phyloP scores from a whole-genome alignment of 1,284 basidiomycete genomes.

The Peniophora sp. region DNA sequence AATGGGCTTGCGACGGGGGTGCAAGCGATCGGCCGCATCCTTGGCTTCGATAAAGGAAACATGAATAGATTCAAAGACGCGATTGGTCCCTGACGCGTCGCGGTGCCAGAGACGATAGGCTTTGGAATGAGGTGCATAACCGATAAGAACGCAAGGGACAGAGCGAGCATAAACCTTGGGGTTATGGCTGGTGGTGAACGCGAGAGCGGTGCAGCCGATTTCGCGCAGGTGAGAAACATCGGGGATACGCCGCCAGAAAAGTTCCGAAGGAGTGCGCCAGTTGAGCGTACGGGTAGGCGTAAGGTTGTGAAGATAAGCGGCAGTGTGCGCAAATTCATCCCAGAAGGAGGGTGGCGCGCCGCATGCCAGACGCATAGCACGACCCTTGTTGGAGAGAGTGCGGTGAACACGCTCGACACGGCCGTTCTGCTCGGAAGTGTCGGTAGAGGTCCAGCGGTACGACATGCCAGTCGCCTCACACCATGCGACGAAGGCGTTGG shows the following conservation, averaged over 20 bases:
- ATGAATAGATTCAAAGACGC: conserved; percentile 17
- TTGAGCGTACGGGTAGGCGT: conserved; percentile 2
- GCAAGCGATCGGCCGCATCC: neutral
- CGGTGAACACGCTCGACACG: conserved; percentile 17
- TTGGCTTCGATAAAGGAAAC: conserved; percentile 19
- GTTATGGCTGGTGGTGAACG: conserved; percentile 14
- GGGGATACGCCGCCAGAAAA: conserved; percentile 8
- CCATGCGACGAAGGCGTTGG: neutral
- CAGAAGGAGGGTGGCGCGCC: conserved; percentile 15
- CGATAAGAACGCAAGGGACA: conserved; percentile 24
- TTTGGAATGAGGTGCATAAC: conserved; percentile 23
- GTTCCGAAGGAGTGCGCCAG: conserved; percentile 12
- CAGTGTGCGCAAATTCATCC: conserved; percentile 19
- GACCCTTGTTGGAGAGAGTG: conserved; percentile 16
- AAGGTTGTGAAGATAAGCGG: conserved; percentile 5
- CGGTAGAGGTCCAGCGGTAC: conserved; percentile 14
- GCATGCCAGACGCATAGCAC: conserved; percentile 17
- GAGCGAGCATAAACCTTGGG: conserved; percentile 22
- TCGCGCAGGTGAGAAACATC: conserved; percentile 14
- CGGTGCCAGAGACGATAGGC: conserved; percentile 20
- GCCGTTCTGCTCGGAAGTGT: conserved; percentile 23
- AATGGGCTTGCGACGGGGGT: too few relatives aligned
- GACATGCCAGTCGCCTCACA: neutral
- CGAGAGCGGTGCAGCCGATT: conserved; percentile 14
- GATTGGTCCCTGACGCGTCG: conserved; percentile 10